These are phyloP conservation scores for Plenodomus lindquistii DNA, from an alignment of 2,329 filamentous ascomycete species.

Conservation along the genomic window DNA sequence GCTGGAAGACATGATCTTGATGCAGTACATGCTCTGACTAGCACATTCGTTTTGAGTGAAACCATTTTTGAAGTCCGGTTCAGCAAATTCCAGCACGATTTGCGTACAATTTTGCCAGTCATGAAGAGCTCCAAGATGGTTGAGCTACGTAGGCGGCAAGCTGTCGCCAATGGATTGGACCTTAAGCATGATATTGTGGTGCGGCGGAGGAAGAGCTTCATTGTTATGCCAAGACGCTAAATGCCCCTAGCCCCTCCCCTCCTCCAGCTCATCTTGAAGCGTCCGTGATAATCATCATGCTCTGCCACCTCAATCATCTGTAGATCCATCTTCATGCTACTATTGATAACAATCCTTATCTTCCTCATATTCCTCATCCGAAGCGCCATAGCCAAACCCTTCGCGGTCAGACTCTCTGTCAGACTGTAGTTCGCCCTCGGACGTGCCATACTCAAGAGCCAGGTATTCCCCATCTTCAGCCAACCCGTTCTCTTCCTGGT, in stretches of 20 bases:
- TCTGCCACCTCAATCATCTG: neutral
- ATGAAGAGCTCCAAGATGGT: no score
- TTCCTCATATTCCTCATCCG: neutral
- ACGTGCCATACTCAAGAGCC: neutral
- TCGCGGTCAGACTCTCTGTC: neutral
- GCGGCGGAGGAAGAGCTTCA: neutral
- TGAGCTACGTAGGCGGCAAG: no score
- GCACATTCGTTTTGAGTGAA: neutral
- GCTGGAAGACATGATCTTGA: neutral
- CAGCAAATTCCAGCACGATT: no score
- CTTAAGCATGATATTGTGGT: no score
- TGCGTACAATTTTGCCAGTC: no score
- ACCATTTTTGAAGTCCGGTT: neutral
- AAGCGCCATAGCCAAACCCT: neutral
- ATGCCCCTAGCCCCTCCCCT: neutral
- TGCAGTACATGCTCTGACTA: neutral
- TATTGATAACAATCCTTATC: neutral
- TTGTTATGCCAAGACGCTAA: neutral
- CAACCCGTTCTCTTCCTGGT: neutral
- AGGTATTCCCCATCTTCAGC: neutral
- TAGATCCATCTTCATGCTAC: neutral
- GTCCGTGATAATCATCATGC: neutral
- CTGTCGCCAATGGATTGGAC: no score
- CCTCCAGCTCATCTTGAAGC: neutral
- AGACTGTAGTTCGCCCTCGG: neutral